Base-by-base conservation (phyloP, 2,329 filamentous ascomycete genomes). In the Alternaria conjuncta region DNA sequence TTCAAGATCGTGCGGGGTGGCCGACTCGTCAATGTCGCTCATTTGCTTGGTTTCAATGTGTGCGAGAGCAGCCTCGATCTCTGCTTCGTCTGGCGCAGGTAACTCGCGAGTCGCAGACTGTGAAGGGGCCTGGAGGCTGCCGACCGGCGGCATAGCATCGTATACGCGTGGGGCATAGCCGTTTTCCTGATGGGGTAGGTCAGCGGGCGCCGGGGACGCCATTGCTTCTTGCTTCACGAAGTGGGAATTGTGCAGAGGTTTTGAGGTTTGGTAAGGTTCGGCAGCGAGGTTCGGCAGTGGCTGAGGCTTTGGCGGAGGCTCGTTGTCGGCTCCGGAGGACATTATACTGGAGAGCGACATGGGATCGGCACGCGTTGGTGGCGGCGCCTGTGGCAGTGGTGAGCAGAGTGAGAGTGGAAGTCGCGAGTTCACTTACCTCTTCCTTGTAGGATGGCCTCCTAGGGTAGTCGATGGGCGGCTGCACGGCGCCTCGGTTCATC, bases 341-440 rank as follows among this genome's bases (percentile, higher is more conserved):
- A 98, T 89, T 63, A 98, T 96, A 78, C 94, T 97, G 69, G 93
- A 96, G 76, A 98, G 96, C 6, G 94, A 96, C 94, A 97, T 97
- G 57, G 94, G 92, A 78, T 97, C 92, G 62, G 91, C 90, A 78
- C 94, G 89, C 54, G 91, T 91, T 87, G 91, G 88, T 56, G 90
- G 92, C 88, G 94, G 78, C 36, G 71, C 66, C 75, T 75, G 61
- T 61, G 30, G 44, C 49, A 57, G 46, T 44, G 55, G 73, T 76
- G 60, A 79, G 73, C 60, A 41, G 28, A 23, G 49, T 61, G 30
- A 18, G 36, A 0, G 61, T 51, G 58, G 28, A 26, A 23, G 21
- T 54, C 21, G 44, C 36, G 53, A 36, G 11, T 64, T 47, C 45
- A 71, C 70, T 70, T 58, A 80, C 79, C 67, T 81, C 79, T 25